phyloP scores from a whole-genome alignment of 345 rosid species.

The Syzygium aromaticum region DNA sequence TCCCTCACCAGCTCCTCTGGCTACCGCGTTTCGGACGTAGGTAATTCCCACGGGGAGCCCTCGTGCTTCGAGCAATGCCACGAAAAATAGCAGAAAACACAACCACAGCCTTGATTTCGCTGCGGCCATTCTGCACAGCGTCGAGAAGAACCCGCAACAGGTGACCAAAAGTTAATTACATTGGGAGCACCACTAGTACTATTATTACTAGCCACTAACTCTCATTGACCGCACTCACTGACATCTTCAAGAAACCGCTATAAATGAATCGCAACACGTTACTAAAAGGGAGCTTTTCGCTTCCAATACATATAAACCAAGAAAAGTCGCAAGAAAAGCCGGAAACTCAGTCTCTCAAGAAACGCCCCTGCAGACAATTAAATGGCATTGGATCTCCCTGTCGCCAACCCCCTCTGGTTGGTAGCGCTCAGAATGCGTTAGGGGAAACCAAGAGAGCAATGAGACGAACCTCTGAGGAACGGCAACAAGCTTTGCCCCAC shows the following conservation, averaged over 20 bases:
- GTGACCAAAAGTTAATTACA: neutral
- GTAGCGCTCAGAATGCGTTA: neutral
- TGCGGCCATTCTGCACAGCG: constrained; percentile 49
- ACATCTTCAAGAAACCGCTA: neutral
- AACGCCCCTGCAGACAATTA: neutral
- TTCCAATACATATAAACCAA: neutral
- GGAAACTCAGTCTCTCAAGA: neutral
- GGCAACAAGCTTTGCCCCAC: neutral
- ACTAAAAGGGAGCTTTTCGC: neutral
- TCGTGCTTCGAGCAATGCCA: constrained; percentile 31
- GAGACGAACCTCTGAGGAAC: neutral
- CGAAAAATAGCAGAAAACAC: constrained; percentile 21
- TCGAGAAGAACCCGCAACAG: neutral
- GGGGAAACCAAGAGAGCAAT: neutral
- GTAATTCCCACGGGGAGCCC: constrained; percentile 51
- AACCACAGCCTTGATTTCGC: constrained; percentile 38
- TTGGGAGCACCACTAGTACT: neutral
- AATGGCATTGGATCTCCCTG: neutral
- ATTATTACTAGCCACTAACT: neutral
- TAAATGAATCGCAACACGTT: neutral
- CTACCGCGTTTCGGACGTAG: constrained; percentile 45
- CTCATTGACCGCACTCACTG: neutral
- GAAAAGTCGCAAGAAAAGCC: neutral
- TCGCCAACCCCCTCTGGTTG: neutral
- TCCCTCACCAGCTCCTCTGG: constrained; percentile 78